phyloP scores from a whole-genome alignment of 805 yeast species.

The Monosporozyma aerobia region DNA sequence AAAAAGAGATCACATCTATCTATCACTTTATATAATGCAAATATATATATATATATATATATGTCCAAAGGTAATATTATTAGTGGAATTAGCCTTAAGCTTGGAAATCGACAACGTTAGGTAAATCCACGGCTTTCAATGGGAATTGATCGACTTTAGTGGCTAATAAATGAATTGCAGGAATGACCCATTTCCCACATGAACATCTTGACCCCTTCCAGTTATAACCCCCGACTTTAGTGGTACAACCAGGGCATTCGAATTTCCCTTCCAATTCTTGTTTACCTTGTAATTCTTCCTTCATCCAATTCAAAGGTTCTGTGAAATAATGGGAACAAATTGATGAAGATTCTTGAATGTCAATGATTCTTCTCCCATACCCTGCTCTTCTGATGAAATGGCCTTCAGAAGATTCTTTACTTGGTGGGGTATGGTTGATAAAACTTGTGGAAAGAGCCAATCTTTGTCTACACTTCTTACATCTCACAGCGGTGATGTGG shows the following conservation, averaged over 20 bases:
- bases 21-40: background rate
- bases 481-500: constrained; percentile 42
- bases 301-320: constrained; percentile 93
- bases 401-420: constrained; percentile 52
- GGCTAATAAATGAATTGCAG: constrained; percentile 73
- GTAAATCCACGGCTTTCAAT: constrained; percentile 12
- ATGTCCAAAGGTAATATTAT: background rate
- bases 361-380: constrained; percentile 50
- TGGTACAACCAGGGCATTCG: constrained; percentile 70
- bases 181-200: constrained; percentile 93
- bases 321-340: constrained; percentile 77
- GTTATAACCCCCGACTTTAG: constrained; percentile 83
- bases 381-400: constrained; percentile 58
- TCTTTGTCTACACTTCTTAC: constrained; percentile 71
- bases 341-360: constrained; percentile 45
- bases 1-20: background rate
- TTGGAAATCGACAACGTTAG: constrained; percentile 19
- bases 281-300: constrained; percentile 52
- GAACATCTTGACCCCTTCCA: constrained; percentile 95
- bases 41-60: background rate
- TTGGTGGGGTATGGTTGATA: constrained; percentile 60
- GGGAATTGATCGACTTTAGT: constrained; percentile 68
- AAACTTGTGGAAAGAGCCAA: constrained; percentile 58
- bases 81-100: background rate
- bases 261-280: constrained; percentile 83